phyloP scores from a whole-genome alignment of 2,329 filamentous ascomycete genomes.

The Calonectria pteridis region DNA sequence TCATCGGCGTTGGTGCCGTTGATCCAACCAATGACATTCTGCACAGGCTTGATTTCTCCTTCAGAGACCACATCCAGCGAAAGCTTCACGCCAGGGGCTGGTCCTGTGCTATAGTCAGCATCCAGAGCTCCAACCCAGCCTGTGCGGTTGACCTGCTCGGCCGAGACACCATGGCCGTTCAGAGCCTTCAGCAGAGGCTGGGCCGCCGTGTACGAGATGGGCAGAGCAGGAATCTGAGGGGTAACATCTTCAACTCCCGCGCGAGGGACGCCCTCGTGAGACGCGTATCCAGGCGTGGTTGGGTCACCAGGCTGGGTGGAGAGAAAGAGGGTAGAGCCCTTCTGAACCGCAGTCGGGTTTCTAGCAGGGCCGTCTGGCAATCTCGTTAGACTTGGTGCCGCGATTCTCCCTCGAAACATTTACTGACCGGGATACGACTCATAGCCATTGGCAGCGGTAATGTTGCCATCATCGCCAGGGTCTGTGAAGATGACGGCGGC shows the following conservation, averaged over 20 bases:
- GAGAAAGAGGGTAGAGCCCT: slow-evolving; percentile 81
- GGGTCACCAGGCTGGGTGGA: slow-evolving; percentile 74
- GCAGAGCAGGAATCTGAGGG: slow-evolving; percentile 83
- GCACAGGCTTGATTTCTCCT: slow-evolving; percentile 75
- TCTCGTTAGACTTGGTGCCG: neutral
- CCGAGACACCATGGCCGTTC: slow-evolving; percentile 80
- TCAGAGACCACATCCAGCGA: slow-evolving; percentile 77
- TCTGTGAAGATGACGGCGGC: slow-evolving; percentile 86
- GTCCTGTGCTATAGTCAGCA: slow-evolving; percentile 58
- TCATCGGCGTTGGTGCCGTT: slow-evolving; percentile 83
- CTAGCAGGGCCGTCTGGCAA: slow-evolving; percentile 73
- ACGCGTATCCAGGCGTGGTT: slow-evolving; percentile 86
- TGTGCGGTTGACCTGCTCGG: slow-evolving; percentile 71
- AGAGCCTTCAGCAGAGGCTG: slow-evolving; percentile 82
- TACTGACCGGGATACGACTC: slow-evolving; percentile 72
- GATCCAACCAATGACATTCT: slow-evolving; percentile 85
- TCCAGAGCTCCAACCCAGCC: slow-evolving; percentile 69
- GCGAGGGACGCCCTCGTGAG: slow-evolving; percentile 77
- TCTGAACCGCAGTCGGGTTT: slow-evolving; percentile 81
- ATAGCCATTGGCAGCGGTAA: slow-evolving; percentile 81
- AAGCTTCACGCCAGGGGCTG: slow-evolving; percentile 68
- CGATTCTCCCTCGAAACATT: neutral
- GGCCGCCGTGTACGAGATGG: slow-evolving; percentile 83
- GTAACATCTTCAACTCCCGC: slow-evolving; percentile 72
- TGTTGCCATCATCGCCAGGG: slow-evolving; percentile 84